phyloP scores from a whole-genome alignment of 2,329 filamentous ascomycete species.

The Pseudocercospora macadamiae region DNA sequence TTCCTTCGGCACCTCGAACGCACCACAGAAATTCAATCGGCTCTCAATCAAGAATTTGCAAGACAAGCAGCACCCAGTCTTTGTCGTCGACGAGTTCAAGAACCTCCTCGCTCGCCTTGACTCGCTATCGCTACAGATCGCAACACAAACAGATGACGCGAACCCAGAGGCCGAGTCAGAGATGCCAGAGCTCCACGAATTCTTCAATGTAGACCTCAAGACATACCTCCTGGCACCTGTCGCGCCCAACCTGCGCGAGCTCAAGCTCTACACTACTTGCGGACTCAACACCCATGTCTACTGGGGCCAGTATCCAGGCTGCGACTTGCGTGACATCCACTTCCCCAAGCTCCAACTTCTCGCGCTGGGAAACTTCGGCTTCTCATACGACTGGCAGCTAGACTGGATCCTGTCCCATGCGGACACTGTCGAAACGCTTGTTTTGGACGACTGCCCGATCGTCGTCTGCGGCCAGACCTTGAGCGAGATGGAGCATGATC shows the following conservation, averaged over 20 bases:
- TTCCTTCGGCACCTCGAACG: background rate
- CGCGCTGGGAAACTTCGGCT: constrained; percentile 46
- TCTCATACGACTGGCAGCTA: constrained; percentile 51
- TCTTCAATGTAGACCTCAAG: background rate
- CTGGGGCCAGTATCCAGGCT: constrained; percentile 47
- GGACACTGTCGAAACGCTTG: constrained; percentile 44
- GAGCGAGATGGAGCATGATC: background rate
- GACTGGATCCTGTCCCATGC: constrained; percentile 50
- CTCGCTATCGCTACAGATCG: background rate
- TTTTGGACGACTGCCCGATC: constrained; percentile 48
- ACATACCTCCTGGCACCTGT: background rate
- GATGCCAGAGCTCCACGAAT: background rate
- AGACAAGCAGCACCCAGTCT: background rate
- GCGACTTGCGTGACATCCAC: constrained; percentile 39
- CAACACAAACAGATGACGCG: background rate
- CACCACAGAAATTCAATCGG: background rate
- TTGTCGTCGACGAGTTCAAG: background rate
- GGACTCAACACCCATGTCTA: constrained; percentile 28
- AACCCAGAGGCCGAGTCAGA: background rate
- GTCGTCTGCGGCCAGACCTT: background rate
- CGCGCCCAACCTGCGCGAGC: background rate
- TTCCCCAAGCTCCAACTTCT: constrained; percentile 48
- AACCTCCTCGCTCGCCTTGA: background rate
- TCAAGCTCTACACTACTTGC: background rate
- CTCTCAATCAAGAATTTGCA: background rate